Conservation (phyloP, 1,139 yeast species). For the Pichia sp. region DNA sequence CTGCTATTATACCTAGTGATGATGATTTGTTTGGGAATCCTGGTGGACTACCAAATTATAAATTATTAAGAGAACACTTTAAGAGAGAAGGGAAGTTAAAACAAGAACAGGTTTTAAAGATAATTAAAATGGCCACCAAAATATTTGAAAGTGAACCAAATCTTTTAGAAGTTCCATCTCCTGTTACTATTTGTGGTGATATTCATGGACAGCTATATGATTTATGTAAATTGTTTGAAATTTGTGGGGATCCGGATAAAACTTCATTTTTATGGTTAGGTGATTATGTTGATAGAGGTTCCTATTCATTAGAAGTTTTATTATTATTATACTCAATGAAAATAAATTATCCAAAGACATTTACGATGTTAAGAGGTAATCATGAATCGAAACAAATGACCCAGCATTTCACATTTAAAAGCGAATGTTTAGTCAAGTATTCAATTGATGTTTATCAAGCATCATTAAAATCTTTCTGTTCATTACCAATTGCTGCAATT, state of each 20-base stretch:
- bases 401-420: constrained; percentile 86
- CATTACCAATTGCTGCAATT: constrained; percentile 86
- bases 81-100: constrained; percentile 73
- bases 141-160: constrained; percentile 72
- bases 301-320: constrained; percentile 84
- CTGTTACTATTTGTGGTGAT: constrained; percentile 95
- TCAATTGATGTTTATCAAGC: constrained; percentile 61
- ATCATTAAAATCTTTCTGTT: constrained; percentile 73
- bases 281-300: constrained; percentile 94
- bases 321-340: constrained; percentile 76
- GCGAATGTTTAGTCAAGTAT: constrained; percentile 87
- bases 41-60: constrained; percentile 67
- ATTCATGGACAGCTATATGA: constrained; percentile 94
- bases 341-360: constrained; percentile 65
- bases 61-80: constrained; percentile 68
- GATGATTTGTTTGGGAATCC: constrained; percentile 51
- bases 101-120: constrained; percentile 64
- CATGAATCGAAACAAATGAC: constrained; percentile 95
- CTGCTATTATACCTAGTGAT: constrained; percentile 58
- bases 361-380: constrained; percentile 86
- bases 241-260: constrained; percentile 76
- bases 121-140: constrained; percentile 62
- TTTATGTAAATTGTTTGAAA: constrained; percentile 84
- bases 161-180: constrained; percentile 76
- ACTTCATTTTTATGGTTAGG: constrained; percentile 85